Evolutionary conservation across 257 asterid species (phyloP).

Genomic region (Solanum chiquidenum): DNA sequence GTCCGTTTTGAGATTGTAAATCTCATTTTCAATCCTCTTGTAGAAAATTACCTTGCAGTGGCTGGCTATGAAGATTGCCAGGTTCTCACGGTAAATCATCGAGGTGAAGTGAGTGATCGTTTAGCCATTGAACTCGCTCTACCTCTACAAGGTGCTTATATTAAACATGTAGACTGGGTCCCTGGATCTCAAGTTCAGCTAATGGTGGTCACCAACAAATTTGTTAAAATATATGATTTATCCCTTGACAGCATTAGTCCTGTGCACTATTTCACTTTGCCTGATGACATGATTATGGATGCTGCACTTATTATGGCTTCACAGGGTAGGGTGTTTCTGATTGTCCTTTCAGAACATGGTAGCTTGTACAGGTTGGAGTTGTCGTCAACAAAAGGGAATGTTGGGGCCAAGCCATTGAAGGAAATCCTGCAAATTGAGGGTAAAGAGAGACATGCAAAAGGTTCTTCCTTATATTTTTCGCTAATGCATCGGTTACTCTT

Average conservation of each 20-base stretch:
- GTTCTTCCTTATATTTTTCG: constrained; percentile 70
- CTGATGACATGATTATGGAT: constrained; percentile 70
- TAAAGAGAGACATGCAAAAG: constrained; percentile 46
- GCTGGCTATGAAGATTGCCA: constrained; percentile 99
- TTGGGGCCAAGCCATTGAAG: constrained; percentile 76
- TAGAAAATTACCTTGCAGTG: constrained; percentile 86
- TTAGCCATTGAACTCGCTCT: constrained; percentile 92
- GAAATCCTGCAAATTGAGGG: constrained; percentile 68
- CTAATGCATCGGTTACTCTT: constrained; percentile 76
- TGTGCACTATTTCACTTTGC: constrained; percentile 74
- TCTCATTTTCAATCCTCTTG: constrained; percentile 71
- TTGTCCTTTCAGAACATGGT: constrained; percentile 79
- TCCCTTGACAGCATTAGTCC: constrained; percentile 97
- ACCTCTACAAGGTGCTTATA: constrained; percentile 97
- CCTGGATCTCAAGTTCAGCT: constrained; percentile 98
- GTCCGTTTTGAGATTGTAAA: constrained; percentile 96
- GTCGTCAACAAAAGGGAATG: constrained; percentile 72
- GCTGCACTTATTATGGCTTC: constrained; percentile 75
- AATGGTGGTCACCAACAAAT: constrained; percentile 89
- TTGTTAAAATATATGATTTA: constrained; percentile 85
- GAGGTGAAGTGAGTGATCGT: constrained; percentile 97
- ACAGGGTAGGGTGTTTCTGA: constrained; percentile 62
- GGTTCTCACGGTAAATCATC: constrained; percentile 85
- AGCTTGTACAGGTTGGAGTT: constrained; percentile 79
- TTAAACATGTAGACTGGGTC: constrained; percentile 89